Evolutionary conservation across 345 rosid genomes (phyloP), one percentile per base, ranked within the genome.

Genomic region (Punica granatum): DNA sequence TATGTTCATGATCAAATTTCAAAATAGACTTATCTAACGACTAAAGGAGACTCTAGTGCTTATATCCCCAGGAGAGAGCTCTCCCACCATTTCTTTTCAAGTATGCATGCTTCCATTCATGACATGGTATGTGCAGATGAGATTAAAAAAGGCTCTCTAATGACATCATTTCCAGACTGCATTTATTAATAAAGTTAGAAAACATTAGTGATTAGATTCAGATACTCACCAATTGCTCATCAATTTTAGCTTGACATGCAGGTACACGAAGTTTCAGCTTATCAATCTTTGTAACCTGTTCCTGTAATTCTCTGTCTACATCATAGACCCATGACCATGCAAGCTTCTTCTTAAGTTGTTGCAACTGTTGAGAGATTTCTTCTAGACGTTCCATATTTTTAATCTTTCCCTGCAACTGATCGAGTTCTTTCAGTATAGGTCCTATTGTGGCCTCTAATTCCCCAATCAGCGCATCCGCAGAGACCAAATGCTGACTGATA

Each of bases 321-420:
- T 82, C 85, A 67, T 89, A 94, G 41, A 91, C 97, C 94, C 90
- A 90, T 11, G 97, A 86, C 99, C 99, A 94, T 44, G 99, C 99
- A 51, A 94, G 88, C 77, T 85, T 88, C 76, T 88, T 90, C 73
- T 80, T 89, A 73, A 94, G 73, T 54, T 79, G 88, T 67, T 88
- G 88, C 74, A 80, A 82, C 80, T 83, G 78, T 70, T 77, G 92
- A 61, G 96, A 81, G 59, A 94, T 80, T 80, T 86, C 86, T 73
- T 89, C 99, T 65, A 94, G 81, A 58, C 82, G 97, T 80, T 94
- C 94, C 94, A 91, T 85, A 78, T 77, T 89, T 81, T 83, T 86
- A 43, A 94, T 94, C 80, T 88, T 87, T 68, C 71, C 80, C 71
- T 78, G 83, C 79, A 94, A 67, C 70, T 85, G 95, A 69, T 65